Evolutionary conservation across 768 basidiomycete species (phyloP), one percentile per base, ranked within the genome.

Genomic region (Dacryopinax spathularia): DNA sequence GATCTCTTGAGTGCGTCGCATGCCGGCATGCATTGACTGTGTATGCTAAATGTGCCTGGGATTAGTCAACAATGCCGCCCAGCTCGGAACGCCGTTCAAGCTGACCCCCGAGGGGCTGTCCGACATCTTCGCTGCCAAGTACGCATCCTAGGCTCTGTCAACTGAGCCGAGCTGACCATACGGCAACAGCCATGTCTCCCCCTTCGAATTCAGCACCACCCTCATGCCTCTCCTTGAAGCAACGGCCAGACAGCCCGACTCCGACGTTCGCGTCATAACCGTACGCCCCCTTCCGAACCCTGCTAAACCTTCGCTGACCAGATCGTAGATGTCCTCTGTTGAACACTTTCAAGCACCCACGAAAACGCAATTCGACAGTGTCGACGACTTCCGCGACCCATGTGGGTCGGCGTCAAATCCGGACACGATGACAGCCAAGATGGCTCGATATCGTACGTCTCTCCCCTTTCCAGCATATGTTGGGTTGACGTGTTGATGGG

Each of bases 241-340:
- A 61, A 86, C 86, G 0, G 79, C 82, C 0, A 66, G 74, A 18
- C 71, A 77, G 48, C 72, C 77, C 0, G 73, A 73, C 25, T 76
- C 82, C 0, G 86, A 87, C 64, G 84, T 85, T 56, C 80, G 85
- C 18, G 76, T 87, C 15, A 76, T 86, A 10, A 78, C 81, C 62
- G 84, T 84, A 65, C 41, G 80, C 65, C 27, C n/a, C 29, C 15
- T 25, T 10, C 12, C 16, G 59, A 39, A 16, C 13, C 34, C 9
- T 27, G 10, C 20, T 2, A 34, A 62, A 9, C 12, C 37, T 62
- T 41, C 33, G 25, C 25, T 15, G 13, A 18, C 1, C 10, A 29
- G n/a, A 36, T 33, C 43, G 33, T 27, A 34, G 44, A 18, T 34
- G 12, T 16, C 56, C 56, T 31, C 22, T n/a, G 13, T 25, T 12